Percentiles rank a stretch among this genome's conserved stretches.
Conservation (phyloP, 495 filamentous ascomycete genomes). For the Penicillium lividum region DNA sequence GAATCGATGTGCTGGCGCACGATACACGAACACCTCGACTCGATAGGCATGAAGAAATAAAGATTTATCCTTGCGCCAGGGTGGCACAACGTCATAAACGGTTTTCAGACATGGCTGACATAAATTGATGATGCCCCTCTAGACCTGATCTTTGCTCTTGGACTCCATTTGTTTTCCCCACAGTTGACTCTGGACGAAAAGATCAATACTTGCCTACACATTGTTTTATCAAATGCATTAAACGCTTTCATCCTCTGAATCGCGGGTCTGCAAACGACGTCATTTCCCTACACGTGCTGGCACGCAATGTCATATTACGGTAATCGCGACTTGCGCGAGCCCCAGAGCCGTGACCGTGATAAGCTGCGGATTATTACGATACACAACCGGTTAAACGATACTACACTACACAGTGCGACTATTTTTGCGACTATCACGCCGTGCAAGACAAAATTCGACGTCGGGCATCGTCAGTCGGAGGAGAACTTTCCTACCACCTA, state of each 20-base stretch:
- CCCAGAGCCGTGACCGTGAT: neutral
- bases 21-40: neutral
- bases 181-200: constrained; percentile 2
- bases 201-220: neutral
- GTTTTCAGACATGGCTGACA: constrained; percentile 8
- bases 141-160: neutral
- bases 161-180: neutral
- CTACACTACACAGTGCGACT: constrained; percentile 2
- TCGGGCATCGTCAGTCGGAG: constrained; percentile 10
- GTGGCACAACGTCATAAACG: constrained; percentile 6
- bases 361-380: constrained; percentile 12
- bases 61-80: too few relatives aligned
- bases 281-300: neutral
- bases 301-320: neutral
- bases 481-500: constrained; percentile 2
- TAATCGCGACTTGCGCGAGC: neutral
- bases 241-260: neutral
- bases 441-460: constrained; percentile 12
- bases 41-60: neutral
- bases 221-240: neutral
- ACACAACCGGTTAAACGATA: neutral
- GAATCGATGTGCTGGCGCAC: neutral
- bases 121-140: constrained; percentile 2
- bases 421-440: constrained; percentile 6
- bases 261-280: neutral